These are phyloP conservation scores for Pittosporum tobira DNA, from an alignment of 129 eudicot species.

Conservation along the genomic window DNA sequence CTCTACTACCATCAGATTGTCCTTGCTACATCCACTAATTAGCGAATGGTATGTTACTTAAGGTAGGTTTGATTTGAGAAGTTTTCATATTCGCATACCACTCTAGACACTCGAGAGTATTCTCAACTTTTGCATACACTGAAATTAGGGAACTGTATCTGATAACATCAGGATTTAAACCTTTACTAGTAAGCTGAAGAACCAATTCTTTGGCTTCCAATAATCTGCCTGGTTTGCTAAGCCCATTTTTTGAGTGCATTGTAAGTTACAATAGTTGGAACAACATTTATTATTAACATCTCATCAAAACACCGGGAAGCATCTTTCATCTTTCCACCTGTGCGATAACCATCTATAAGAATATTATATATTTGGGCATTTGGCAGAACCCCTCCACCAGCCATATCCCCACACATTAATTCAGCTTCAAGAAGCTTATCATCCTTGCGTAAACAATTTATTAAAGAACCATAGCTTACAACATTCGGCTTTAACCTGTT, in stretches of 20 bases:
- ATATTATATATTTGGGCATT: slow-evolving; percentile 16
- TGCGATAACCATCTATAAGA: slow-evolving; percentile 14
- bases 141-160: slow-evolving; percentile 13
- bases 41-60: slow-evolving; percentile 10
- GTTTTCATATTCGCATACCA: slow-evolving; percentile 12
- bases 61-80: slow-evolving; percentile 10
- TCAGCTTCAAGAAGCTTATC: slow-evolving; percentile 18
- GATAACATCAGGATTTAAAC: slow-evolving; percentile 12
- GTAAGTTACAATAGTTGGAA: slow-evolving; percentile 15
- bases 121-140: slow-evolving; percentile 6
- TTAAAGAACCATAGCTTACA: slow-evolving; percentile 10
- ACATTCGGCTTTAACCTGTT: slow-evolving; percentile 8
- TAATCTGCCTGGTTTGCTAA: slow-evolving; percentile 8
- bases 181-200: neutral
- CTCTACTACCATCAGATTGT: neutral
- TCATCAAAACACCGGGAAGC: slow-evolving; percentile 14
- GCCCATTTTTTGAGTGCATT: slow-evolving; percentile 17
- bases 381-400: slow-evolving; percentile 13
- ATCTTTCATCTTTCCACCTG: slow-evolving; percentile 8
- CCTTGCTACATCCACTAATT: slow-evolving; percentile 13
- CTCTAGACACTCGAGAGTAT: slow-evolving; percentile 6
- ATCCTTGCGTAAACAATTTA: slow-evolving; percentile 10
- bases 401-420: slow-evolving; percentile 14
- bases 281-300: slow-evolving; percentile 8
- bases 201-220: slow-evolving; percentile 11